Conservation (phyloP, 106 monocot genomes). For the Posidonia australis region DNA sequence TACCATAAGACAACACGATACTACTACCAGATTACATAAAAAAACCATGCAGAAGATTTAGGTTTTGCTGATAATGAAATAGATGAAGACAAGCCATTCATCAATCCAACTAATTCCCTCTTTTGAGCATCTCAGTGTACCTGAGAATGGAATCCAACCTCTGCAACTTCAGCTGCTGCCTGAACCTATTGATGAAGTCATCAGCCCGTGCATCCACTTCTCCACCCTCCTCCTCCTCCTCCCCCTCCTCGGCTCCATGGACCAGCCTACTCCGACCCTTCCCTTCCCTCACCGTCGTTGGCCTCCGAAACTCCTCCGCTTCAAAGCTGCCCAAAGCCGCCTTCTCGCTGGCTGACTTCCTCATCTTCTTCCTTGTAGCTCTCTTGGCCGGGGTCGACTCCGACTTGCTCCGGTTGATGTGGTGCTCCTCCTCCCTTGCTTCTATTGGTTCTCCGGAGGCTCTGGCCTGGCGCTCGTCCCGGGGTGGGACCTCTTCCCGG, state of each 20-base stretch:
- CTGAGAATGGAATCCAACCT: conserved; percentile 58
- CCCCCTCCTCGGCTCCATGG: neutral
- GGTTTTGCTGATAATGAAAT: no score
- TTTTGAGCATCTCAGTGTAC: conserved; percentile 47
- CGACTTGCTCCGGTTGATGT: no score
- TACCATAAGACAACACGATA: no score
- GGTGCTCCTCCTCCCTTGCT: no score
- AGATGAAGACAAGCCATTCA: no score
- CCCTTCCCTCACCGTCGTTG: neutral
- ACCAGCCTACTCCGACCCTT: neutral
- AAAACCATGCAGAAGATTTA: neutral
- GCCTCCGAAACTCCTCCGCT: neutral
- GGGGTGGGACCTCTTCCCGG: no score
- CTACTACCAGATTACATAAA: no score
- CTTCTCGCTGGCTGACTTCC: conserved; percentile 6
- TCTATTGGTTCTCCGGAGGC: no score
- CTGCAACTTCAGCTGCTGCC: conserved; percentile 74
- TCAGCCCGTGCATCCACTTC: conserved; percentile 72
- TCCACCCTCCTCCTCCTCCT: neutral
- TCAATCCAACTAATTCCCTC: conserved; percentile 9
- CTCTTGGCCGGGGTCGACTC: no score
- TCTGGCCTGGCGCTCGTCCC: no score
- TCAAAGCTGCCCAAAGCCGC: conserved; percentile 17
- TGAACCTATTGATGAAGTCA: conserved; percentile 74
- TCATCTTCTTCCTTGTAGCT: no score